These are phyloP conservation scores for Colletotrichum sp. DNA, from an alignment of 2,329 filamentous ascomycete genomes.

Conservation along the genomic window DNA sequence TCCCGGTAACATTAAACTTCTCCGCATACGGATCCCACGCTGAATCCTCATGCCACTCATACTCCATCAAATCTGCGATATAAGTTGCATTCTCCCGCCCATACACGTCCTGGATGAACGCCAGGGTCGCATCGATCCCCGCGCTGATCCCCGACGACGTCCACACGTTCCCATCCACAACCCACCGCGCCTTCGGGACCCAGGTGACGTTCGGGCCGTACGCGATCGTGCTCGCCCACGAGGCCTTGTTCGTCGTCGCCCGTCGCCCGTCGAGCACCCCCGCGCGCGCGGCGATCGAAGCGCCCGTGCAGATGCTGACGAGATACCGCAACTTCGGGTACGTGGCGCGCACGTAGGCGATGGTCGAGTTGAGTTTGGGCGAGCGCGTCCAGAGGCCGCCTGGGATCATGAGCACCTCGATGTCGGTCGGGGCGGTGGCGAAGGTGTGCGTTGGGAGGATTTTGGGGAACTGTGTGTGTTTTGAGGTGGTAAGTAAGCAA, in stretches of 20 bases:
- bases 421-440: conserved; percentile 38
- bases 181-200: conserved; percentile 60
- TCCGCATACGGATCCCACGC: conserved; percentile 52
- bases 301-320: conserved; percentile 64
- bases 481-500: neutral
- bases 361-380: conserved; percentile 25
- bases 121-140: conserved; percentile 66
- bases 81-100: conserved; percentile 53
- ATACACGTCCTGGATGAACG: conserved; percentile 59
- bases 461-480: neutral
- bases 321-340: conserved; percentile 50
- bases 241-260: conserved; percentile 64
- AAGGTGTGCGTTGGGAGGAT: conserved; percentile 45
- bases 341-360: conserved; percentile 38
- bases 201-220: conserved; percentile 51
- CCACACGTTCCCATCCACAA: conserved; percentile 63
- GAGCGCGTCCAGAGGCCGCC: conserved; percentile 45
- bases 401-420: conserved; percentile 62
- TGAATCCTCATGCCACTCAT: conserved; percentile 57
- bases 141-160: conserved; percentile 62
- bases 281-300: conserved; percentile 52
- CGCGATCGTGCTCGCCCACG: conserved; percentile 45
- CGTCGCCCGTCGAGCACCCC: conserved; percentile 57
- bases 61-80: conserved; percentile 61
- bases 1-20: conserved; percentile 8